A percentile compares a stretch with the other conserved stretches of the same genome.
Conservation (phyloP, 139 green algal species). For the Mesotaenium endlicherianum region DNA sequence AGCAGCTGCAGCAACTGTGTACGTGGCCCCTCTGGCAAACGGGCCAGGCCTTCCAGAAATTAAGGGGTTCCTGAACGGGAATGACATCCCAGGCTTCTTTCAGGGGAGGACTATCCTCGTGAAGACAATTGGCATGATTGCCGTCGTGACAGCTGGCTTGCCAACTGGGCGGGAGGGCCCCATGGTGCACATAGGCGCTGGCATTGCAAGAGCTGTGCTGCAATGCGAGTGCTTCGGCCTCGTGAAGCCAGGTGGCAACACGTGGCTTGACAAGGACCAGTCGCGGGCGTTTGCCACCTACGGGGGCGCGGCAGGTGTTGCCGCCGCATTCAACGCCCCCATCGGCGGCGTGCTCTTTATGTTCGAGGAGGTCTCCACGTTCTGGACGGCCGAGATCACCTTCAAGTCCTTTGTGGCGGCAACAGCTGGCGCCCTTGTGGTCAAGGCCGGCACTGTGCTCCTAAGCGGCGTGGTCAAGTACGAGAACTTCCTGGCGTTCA, state of each 20-base stretch:
- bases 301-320: slow-evolving; percentile 76
- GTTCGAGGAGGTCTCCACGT: slow-evolving; percentile 81
- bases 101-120: not conserved
- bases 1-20: not conserved
- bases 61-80: slow-evolving; percentile 6
- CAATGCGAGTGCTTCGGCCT: not conserved
- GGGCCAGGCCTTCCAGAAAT: slow-evolving; percentile 3
- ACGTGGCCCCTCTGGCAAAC: not conserved
- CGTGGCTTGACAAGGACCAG: not conserved
- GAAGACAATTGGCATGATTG: not conserved
- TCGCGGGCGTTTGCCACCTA: slow-evolving; percentile 71
- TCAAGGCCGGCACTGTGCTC: not conserved
- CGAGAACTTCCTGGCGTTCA: not conserved
- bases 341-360: slow-evolving; percentile 89
- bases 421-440: not conserved
- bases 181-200: slow-evolving; percentile 87
- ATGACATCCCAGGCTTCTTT: not conserved
- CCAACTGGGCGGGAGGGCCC: slow-evolving; percentile 77
- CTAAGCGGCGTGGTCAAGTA: not conserved
- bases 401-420: not conserved
- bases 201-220: slow-evolving; percentile 56
- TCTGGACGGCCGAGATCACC: slow-evolving; percentile 56
- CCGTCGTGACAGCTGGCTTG: not conserved
- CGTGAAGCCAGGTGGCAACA: not conserved
- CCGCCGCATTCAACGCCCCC: slow-evolving; percentile 78